Evolutionary conservation across 2,329 filamentous ascomycete genomes (phyloP), one percentile per base, ranked within the genome.

Genomic region (Polytolypa hystricis): DNA sequence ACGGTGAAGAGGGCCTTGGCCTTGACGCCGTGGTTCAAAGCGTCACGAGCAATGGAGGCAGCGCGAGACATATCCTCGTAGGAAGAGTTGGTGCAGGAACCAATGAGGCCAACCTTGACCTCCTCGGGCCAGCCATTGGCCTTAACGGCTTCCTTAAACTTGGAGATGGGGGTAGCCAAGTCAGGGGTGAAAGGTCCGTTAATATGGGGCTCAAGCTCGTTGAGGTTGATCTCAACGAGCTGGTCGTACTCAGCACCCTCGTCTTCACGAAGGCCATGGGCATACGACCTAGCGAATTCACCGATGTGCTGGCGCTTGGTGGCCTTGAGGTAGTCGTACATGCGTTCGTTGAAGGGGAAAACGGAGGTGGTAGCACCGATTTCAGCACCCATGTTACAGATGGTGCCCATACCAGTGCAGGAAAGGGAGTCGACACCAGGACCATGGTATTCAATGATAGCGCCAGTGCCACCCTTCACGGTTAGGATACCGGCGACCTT

Each of bases 171-270:
- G 5, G 91, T 96, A 38, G 86, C 87, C 67, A 98, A 73, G 77
- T 98, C 91, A 43, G 91, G 91, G 18, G 91, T 98, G 77, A 96
- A 96, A 47, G 91, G 91, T 48, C 91, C 91, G 71, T 98, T 98
- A 71, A 98, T 86, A 62, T 96, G 85, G 49, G 91, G 91, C 72
- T 98, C 91, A 33, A 98, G 81, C 65, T 89, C 83, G 41, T 77
- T 81, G 38, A 98, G 77, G 72, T 98, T 89, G 67, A 98, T 84
- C 69, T 95, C 89, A 55, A 96, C 85, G 49, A 95, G 65, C 67
- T 96, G 75, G 64, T 98, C 91, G 64, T 96, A 98, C 66, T 96
- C 79, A 49, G 84, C 84, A 50, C 85, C 85, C 66, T 93, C 72
- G 51, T 98, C 91, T 58, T 84, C 80, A 42, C 75, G 77, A 46